Evolutionary conservation across 1,284 basidiomycete species (phyloP).

Genomic region (Boletellus sp.): DNA sequence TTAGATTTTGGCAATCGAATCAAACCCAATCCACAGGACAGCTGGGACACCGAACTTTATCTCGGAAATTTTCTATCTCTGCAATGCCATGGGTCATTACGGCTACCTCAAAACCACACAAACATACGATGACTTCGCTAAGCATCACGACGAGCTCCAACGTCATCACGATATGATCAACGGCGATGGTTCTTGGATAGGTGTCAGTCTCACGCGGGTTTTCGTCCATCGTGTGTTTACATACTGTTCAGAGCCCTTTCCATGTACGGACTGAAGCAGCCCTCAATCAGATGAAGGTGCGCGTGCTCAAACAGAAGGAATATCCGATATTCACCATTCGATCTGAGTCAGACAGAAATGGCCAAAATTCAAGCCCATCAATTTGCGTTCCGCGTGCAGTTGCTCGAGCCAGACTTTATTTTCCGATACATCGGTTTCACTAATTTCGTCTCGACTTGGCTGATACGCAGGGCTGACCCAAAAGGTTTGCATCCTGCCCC

Average conservation of each 20-base stretch:
- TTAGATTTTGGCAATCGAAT: not conserved
- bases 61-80: slow-evolving; percentile 90
- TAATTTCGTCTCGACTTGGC: slow-evolving; percentile 91
- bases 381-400: slow-evolving; percentile 79
- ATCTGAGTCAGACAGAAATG: slow-evolving; percentile 53
- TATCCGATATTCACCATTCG: not conserved
- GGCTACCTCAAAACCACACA: slow-evolving; percentile 81
- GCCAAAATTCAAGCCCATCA: slow-evolving; percentile 68
- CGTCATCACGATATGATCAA: slow-evolving; percentile 77
- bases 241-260: slow-evolving; percentile 50
- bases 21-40: slow-evolving; percentile 18
- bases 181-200: slow-evolving; percentile 75
- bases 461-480: slow-evolving; percentile 91
- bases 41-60: slow-evolving; percentile 82
- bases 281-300: slow-evolving; percentile 72
- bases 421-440: slow-evolving; percentile 80
- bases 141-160: slow-evolving; percentile 74
- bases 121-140: slow-evolving; percentile 65
- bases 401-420: slow-evolving; percentile 84
- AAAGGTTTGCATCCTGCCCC: slow-evolving; percentile 74
- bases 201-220: slow-evolving; percentile 46
- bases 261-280: slow-evolving; percentile 67
- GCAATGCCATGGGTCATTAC: slow-evolving; percentile 81
- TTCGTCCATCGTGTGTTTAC: slow-evolving; percentile 11
- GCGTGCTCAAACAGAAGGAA: slow-evolving; percentile 2